phyloP scores from a whole-genome alignment of 106 monocot genomes.

The Gastrodia elata region DNA sequence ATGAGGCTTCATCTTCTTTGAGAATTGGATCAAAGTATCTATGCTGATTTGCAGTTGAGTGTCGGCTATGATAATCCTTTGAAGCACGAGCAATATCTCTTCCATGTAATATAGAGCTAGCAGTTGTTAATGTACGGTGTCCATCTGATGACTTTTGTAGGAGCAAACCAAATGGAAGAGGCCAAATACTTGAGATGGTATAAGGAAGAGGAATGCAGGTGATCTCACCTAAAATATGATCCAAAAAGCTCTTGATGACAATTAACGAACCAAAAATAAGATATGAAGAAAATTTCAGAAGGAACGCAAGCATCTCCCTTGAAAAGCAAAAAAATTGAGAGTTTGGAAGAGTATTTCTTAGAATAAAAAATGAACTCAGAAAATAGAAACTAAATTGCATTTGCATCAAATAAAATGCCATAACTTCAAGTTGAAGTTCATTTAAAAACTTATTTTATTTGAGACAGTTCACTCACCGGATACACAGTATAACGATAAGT shows the following conservation, averaged over 20 bases:
- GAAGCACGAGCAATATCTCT: conserved; percentile 43
- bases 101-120: conserved; percentile 39
- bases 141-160: conserved; percentile 65
- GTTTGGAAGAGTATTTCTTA: not conserved
- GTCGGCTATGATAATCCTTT: conserved; percentile 41
- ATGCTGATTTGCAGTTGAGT: conserved; percentile 17
- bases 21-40: conserved; percentile 31
- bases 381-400: not conserved
- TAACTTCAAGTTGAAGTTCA: not conserved
- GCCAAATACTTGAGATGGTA: conserved; percentile 59
- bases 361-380: not conserved
- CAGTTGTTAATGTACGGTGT: conserved; percentile 29
- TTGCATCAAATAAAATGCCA: conserved; percentile 1
- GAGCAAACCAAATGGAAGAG: conserved; percentile 81
- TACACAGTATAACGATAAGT: conserved; percentile 51
- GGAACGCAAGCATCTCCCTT: not conserved
- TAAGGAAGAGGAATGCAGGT: conserved; percentile 62
- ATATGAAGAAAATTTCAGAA: not conserved
- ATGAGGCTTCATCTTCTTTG: conserved; percentile 34
- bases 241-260: not conserved
- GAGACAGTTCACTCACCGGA: conserved; percentile 38
- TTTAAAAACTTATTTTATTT: not conserved
- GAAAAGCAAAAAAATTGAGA: not conserved
- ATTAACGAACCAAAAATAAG: not conserved
- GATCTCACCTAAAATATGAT: conserved; percentile 53